phyloP scores from a whole-genome alignment of 148 eudicot genomes.

The Amaranthus hypochondriacus region DNA sequence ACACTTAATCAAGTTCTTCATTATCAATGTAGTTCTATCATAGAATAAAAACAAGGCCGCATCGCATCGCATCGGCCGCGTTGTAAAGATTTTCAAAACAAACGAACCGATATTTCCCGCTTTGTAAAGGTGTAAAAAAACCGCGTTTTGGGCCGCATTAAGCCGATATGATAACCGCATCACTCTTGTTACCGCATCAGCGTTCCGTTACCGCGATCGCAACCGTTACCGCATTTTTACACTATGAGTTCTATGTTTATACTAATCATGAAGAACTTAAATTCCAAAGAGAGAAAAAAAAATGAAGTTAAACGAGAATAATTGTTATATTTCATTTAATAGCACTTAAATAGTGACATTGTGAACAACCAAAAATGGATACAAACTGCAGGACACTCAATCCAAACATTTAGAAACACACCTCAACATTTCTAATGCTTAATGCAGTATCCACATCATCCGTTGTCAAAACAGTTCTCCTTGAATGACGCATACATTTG shows the following conservation, averaged over 20 bases:
- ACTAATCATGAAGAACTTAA: neutral
- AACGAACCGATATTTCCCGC: too few species aligned
- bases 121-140: too few species aligned
- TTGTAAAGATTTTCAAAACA: too few species aligned
- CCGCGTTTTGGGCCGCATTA: too few species aligned
- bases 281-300: neutral
- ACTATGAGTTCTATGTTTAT: too few species aligned
- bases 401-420: slow-evolving; percentile 17
- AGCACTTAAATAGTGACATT: neutral
- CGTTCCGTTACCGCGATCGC: too few species aligned
- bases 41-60: too few species aligned
- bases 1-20: neutral
- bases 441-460: slow-evolving; percentile 77
- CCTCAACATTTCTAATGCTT: slow-evolving; percentile 70
- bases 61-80: too few species aligned
- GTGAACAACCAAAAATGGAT: neutral
- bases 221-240: too few species aligned
- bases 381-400: neutral
- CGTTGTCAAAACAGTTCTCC: slow-evolving; percentile 54
- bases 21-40: neutral
- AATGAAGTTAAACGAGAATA: neutral
- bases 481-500: slow-evolving; percentile 77
- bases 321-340: neutral
- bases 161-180: too few species aligned
- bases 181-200: too few species aligned